These are phyloP conservation scores for Penicillium concentricum DNA, from an alignment of 2,329 filamentous ascomycete species.

Conservation along the genomic window DNA sequence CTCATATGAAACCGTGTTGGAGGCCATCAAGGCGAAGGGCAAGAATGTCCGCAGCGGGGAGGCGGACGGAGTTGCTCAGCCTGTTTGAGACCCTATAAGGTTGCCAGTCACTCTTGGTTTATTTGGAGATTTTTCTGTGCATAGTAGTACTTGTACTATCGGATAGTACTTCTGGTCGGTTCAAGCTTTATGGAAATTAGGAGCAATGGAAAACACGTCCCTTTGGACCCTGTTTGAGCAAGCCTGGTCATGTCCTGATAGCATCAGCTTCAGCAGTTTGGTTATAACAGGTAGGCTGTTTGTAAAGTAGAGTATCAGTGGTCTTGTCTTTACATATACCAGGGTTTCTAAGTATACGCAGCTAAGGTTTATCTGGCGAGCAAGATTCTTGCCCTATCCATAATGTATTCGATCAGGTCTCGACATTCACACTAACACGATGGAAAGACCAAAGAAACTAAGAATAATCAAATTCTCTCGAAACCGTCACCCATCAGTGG, in stretches of 20 bases:
- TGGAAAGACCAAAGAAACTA: neutral
- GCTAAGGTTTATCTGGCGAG: neutral
- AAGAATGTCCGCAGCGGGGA: neutral
- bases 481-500: conserved; percentile 1
- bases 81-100: neutral
- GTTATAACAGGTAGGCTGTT: neutral
- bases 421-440: neutral
- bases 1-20: neutral
- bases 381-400: neutral
- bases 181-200: neutral
- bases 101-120: neutral
- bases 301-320: neutral
- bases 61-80: neutral
- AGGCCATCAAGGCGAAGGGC: neutral
- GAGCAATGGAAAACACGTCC: neutral
- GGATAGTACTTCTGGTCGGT: neutral
- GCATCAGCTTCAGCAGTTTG: neutral
- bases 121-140: neutral
- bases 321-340: neutral
- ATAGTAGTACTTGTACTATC: neutral
- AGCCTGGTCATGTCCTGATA: neutral
- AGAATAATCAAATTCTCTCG: too few species aligned
- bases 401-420: neutral
- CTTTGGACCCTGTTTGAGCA: neutral
- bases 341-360: too few species aligned